Conservation (phyloP, 1,139 yeast species). For the Blastobotrys malaysiensis region DNA sequence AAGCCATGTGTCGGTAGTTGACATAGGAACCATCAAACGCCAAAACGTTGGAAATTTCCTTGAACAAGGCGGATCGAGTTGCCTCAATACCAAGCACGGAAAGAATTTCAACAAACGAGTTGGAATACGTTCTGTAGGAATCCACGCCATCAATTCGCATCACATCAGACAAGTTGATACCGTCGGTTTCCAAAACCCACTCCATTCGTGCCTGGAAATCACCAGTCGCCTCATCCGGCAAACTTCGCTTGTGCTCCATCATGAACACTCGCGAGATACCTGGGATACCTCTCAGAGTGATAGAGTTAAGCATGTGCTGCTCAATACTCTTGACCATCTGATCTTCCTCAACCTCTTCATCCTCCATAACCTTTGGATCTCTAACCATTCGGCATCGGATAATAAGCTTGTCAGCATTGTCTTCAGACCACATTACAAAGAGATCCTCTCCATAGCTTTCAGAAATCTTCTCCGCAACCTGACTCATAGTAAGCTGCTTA, state of each 20-base stretch:
- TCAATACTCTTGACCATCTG: slow-evolving; percentile 93
- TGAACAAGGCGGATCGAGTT: slow-evolving; percentile 87
- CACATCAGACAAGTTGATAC: slow-evolving; percentile 92
- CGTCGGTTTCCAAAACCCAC: slow-evolving; percentile 99
- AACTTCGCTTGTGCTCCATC: slow-evolving; percentile 84
- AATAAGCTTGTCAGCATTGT: slow-evolving; percentile 92
- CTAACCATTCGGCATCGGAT: slow-evolving; percentile 98
- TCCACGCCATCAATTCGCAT: slow-evolving; percentile 96
- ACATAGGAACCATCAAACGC: slow-evolving; percentile 99
- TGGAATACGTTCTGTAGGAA: slow-evolving; percentile 81
- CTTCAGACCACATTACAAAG: slow-evolving; percentile 98
- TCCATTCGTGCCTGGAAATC: slow-evolving; percentile 86
- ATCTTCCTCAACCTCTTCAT: slow-evolving; percentile 94
- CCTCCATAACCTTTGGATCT: slow-evolving; percentile 90
- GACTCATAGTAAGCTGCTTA: slow-evolving; percentile 96
- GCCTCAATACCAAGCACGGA: slow-evolving; percentile 98
- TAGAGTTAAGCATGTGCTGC: slow-evolving; percentile 92
- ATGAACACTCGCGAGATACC: slow-evolving; percentile 87
- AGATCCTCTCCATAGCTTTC: slow-evolving; percentile 91
- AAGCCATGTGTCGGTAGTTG: slow-evolving; percentile 96
- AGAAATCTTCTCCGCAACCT: slow-evolving; percentile 93
- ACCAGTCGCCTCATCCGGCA: slow-evolving; percentile 70
- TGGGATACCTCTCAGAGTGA: slow-evolving; percentile 92
- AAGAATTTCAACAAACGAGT: slow-evolving; percentile 92
- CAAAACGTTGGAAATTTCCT: slow-evolving; percentile 92